phyloP scores from a whole-genome alignment of 345 rosid genomes.

The Balakata baccata region DNA sequence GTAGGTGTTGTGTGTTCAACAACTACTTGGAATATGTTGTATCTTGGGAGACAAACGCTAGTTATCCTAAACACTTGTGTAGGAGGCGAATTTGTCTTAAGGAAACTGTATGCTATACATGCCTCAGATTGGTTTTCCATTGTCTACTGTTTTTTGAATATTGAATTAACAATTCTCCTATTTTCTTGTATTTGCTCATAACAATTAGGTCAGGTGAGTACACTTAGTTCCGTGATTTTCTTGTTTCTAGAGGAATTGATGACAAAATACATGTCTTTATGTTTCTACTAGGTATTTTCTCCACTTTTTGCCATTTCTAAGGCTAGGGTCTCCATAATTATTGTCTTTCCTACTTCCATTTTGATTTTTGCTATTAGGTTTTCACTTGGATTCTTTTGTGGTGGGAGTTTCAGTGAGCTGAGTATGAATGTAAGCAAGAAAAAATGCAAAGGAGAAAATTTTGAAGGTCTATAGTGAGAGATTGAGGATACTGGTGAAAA shows the following conservation, averaged over 20 bases:
- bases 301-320: slow-evolving; percentile 54
- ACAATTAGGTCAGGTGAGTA: slow-evolving; percentile 43
- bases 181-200: no score
- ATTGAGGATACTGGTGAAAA: slow-evolving; percentile 30
- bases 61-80: no score
- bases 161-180: no score
- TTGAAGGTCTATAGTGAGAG: slow-evolving; percentile 37
- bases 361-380: slow-evolving; percentile 57
- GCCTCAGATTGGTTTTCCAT: no score
- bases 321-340: slow-evolving; percentile 48
- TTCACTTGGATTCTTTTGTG: slow-evolving; percentile 51
- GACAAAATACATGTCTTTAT: slow-evolving; percentile 43
- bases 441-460: slow-evolving; percentile 38
- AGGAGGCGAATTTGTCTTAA: no score
- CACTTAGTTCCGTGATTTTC: slow-evolving; percentile 37
- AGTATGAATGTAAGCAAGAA: slow-evolving; percentile 27
- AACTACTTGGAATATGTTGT: no score
- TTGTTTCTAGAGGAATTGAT: slow-evolving; percentile 47
- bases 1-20: no score
- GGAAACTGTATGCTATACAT: no score
- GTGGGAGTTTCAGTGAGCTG: slow-evolving; percentile 36
- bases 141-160: no score
- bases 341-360: slow-evolving; percentile 51
- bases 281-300: slow-evolving; percentile 46
- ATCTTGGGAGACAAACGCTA: no score